Percentiles rank a stretch among this genome's conserved stretches.
Evolutionary conservation across 2,329 filamentous ascomycete species (phyloP).

Genomic region (Aspergillus felis): DNA sequence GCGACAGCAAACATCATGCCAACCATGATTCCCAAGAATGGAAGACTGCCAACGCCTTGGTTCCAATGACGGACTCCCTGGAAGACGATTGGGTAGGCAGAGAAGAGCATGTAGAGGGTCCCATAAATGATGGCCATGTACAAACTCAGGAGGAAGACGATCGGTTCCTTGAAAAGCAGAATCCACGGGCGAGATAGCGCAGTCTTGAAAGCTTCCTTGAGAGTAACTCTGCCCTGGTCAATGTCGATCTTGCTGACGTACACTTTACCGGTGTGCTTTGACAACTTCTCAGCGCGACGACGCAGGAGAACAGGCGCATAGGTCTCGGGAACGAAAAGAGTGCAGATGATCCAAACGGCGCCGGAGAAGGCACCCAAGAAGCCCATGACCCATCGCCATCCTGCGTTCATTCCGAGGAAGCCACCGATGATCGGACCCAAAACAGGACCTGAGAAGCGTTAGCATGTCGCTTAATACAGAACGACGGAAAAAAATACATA

Average conservation of each 20-base stretch:
- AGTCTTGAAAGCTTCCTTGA: conserved; percentile 41
- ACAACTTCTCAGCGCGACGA: conserved; percentile 46
- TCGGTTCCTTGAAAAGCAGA: conserved; percentile 47
- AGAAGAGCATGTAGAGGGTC: conserved; percentile 29
- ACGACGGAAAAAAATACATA: conserved; percentile 3
- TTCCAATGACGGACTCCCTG: conserved; percentile 26
- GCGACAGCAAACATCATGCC: conserved; percentile 31
- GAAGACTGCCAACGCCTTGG: conserved; percentile 22
- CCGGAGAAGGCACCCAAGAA: conserved; percentile 62
- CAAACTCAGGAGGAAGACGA: conserved; percentile 26
- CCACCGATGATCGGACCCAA: conserved; percentile 64
- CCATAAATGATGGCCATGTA: conserved; percentile 30
- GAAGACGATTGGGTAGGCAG: conserved; percentile 29
- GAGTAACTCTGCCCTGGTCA: conserved; percentile 41
- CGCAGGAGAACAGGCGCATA: conserved; percentile 52
- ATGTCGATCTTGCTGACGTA: conserved; percentile 41
- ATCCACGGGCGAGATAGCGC: conserved; percentile 49
- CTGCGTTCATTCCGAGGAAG: conserved; percentile 60
- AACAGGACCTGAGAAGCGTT: conserved; percentile 44
- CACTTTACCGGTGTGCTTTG: conserved; percentile 49
- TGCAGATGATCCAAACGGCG: conserved; percentile 47
- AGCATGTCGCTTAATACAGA: not conserved
- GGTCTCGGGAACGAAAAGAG: conserved; percentile 32
- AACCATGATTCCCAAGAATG: conserved; percentile 31
- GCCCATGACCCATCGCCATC: conserved; percentile 68